phyloP scores from a whole-genome alignment of 1,284 basidiomycete genomes.

The Schizophyllum amplum region DNA sequence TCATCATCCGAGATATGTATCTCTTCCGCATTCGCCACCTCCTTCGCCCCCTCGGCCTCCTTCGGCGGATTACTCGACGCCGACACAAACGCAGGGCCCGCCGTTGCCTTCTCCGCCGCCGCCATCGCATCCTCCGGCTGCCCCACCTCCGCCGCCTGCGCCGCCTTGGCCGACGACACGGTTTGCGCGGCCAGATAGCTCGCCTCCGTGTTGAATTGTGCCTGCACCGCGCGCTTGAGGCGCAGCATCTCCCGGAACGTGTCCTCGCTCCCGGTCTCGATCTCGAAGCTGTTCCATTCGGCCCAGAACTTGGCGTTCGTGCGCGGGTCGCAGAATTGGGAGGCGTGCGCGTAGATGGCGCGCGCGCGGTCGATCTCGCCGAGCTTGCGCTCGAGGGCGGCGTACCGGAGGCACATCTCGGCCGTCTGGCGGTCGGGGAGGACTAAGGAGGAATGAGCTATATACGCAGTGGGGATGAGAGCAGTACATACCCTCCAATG shows the following conservation, averaged over 20 bases:
- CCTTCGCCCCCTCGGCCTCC: conserved; percentile 15
- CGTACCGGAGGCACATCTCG: conserved; percentile 97
- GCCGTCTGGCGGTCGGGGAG: conserved; percentile 92
- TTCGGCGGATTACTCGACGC: conserved; percentile 17
- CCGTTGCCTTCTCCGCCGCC: conserved; percentile 49
- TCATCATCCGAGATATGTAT: conserved; percentile 83
- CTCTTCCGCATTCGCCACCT: conserved; percentile 57
- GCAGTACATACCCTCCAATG: conserved; percentile 60
- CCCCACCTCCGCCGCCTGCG: conserved; percentile 50
- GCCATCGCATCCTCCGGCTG: conserved; percentile 66
- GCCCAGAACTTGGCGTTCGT: conserved; percentile 88
- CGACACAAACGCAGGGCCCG: conserved; percentile 51
- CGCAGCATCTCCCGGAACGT: conserved; percentile 98
- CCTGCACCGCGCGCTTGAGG: conserved; percentile 97
- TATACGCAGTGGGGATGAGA: neutral
- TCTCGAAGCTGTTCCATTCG: conserved; percentile 97
- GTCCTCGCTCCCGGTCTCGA: conserved; percentile 96
- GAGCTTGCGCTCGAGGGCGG: conserved; percentile 92
- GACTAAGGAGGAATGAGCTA: conserved; percentile 25
- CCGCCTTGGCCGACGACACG: conserved; percentile 53
- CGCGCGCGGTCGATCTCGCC: conserved; percentile 98
- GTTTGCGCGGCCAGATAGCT: conserved; percentile 85
- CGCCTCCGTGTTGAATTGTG: conserved; percentile 96
- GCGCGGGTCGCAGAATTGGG: conserved; percentile 97
- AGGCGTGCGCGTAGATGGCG: conserved; percentile 94